Percentiles rank a stretch among this genome's conserved stretches.
Evolutionary conservation across 768 basidiomycete genomes (phyloP).

Genomic region (Kwoniella pini): DNA sequence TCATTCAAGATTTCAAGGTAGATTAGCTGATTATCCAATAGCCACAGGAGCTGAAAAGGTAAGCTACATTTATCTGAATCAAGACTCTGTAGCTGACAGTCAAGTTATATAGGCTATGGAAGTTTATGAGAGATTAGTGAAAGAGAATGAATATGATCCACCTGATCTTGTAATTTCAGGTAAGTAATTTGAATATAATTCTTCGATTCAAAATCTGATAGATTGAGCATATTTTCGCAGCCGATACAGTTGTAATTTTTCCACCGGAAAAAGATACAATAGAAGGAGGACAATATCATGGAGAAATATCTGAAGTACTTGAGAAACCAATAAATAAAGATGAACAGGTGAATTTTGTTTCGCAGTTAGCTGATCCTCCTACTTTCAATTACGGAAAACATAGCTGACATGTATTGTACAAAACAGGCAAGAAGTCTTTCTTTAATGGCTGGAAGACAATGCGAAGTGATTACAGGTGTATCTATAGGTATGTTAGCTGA

Average conservation of each 20-base stretch:
- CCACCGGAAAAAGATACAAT: slow-evolving; percentile 58
- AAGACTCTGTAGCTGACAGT: neutral
- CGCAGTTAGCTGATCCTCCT: no score
- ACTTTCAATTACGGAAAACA: no score
- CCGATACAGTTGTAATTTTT: slow-evolving; percentile 91
- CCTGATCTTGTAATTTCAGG: slow-evolving; percentile 80
- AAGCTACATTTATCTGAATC: neutral
- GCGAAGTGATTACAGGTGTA: slow-evolving; percentile 91
- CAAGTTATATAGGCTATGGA: slow-evolving; percentile 64
- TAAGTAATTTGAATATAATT: slow-evolving; percentile 42
- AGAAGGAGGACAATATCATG: slow-evolving; percentile 30
- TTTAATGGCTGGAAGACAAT: slow-evolving; percentile 79
- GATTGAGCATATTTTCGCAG: slow-evolving; percentile 57
- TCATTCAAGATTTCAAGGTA: slow-evolving; percentile 64
- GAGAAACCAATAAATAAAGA: slow-evolving; percentile 81
- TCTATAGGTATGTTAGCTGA: slow-evolving; percentile 63
- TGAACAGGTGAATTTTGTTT: slow-evolving; percentile 61
- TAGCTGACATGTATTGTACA: neutral
- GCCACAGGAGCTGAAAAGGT: slow-evolving; percentile 69
- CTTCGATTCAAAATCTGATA: neutral
- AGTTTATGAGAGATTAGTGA: slow-evolving; percentile 73
- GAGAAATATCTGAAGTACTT: slow-evolving; percentile 68
- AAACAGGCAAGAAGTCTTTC: slow-evolving; percentile 77
- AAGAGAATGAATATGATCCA: slow-evolving; percentile 64
- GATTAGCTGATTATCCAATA: slow-evolving; percentile 72